These are phyloP conservation scores for Melampsora americana DNA, from an alignment of 1,284 basidiomycete genomes.

Conservation along the genomic window DNA sequence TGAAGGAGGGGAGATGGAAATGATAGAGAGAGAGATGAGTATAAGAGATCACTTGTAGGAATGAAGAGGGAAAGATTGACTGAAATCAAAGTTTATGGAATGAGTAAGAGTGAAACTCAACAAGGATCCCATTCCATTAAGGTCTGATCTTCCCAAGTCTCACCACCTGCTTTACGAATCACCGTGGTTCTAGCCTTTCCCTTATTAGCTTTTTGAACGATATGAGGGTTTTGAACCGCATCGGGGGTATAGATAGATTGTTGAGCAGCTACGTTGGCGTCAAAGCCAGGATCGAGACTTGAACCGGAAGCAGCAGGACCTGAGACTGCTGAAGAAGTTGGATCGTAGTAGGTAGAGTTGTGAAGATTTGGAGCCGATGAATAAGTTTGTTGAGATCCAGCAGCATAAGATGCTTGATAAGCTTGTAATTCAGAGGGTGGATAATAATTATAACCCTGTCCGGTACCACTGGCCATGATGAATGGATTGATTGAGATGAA, in stretches of 20 bases:
- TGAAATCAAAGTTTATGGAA: not conserved
- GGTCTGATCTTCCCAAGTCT: conserved; percentile 96
- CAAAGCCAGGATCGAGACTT: conserved; percentile 39
- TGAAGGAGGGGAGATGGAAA: conserved; percentile 29
- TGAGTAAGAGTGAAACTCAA: conserved; percentile 56
- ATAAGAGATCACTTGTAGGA: not conserved
- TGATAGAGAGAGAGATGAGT: conserved; percentile 32
- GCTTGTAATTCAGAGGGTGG: conserved; percentile 12
- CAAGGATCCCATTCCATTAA: conserved; percentile 96
- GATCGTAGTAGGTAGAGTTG: conserved; percentile 31
- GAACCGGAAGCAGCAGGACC: not conserved
- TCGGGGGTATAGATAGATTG: conserved; percentile 50
- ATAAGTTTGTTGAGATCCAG: conserved; percentile 1
- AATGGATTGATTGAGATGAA: no score
- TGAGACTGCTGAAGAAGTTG: conserved; percentile 22
- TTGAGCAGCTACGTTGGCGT: conserved; percentile 46
- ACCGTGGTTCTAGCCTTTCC: conserved; percentile 92
- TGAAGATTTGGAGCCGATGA: conserved; percentile 3
- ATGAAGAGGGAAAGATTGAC: conserved; percentile 6
- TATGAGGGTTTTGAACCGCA: conserved; percentile 29
- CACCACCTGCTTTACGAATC: conserved; percentile 86
- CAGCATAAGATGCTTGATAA: conserved; percentile 11
- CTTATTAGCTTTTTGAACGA: conserved; percentile 65
- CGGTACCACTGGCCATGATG: conserved; percentile 1
- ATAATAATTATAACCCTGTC: conserved; percentile 11